phyloP scores from a whole-genome alignment of 176 grass and related monocot genomes.

The Canna indica region DNA sequence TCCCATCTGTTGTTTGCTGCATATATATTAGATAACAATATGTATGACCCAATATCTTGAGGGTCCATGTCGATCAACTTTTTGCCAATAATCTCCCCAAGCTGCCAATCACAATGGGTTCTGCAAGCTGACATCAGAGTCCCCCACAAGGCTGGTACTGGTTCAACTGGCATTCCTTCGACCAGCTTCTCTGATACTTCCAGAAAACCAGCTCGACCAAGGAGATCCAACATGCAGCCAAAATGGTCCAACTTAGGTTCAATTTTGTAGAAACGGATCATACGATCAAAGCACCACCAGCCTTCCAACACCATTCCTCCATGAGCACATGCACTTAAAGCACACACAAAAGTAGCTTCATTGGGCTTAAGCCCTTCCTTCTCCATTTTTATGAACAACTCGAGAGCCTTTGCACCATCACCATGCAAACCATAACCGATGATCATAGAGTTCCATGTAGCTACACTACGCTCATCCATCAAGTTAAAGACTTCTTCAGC shows the following conservation, averaged over 20 bases:
- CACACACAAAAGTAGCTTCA: constrained; percentile 43
- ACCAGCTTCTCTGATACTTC: constrained; percentile 25
- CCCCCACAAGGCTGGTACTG: constrained; percentile 29
- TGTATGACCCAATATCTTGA: constrained; percentile 34
- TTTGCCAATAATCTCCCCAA: constrained; percentile 48
- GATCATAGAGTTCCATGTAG: constrained; percentile 72
- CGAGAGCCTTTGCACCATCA: constrained; percentile 35
- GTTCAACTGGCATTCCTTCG: constrained; percentile 13
- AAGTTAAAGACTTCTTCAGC: constrained; percentile 41
- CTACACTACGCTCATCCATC: constrained; percentile 33
- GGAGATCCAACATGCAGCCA: constrained; percentile 69
- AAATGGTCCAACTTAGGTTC: constrained; percentile 47
- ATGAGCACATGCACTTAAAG: constrained; percentile 56
- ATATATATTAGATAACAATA: constrained; percentile 51
- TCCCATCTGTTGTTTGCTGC: constrained; percentile 44
- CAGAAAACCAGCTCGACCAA: constrained; percentile 42
- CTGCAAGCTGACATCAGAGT: constrained; percentile 36
- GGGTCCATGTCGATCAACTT: constrained; percentile 55
- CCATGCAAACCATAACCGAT: constrained; percentile 51
- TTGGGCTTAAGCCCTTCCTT: constrained; percentile 31
- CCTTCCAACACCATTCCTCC: constrained; percentile 59
- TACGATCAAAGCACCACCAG: constrained; percentile 57
- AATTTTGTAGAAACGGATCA: constrained; percentile 33
- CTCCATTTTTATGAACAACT: constrained; percentile 63
- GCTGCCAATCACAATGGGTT: constrained; percentile 25